Evolutionary conservation across 1,284 basidiomycete species (phyloP).

Genomic region (Ceratobasidium theobromae): DNA sequence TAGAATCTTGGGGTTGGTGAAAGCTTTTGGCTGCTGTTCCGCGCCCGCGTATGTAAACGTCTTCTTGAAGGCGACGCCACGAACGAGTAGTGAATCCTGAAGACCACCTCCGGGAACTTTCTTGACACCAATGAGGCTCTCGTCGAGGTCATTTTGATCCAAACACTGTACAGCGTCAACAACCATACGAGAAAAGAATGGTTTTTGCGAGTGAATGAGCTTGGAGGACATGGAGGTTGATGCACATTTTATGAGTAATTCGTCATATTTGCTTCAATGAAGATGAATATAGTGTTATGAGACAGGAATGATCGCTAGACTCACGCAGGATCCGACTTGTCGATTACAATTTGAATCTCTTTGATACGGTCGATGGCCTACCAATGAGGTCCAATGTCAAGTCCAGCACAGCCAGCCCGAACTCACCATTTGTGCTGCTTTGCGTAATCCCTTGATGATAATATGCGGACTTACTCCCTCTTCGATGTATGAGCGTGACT

Average conservation of each 20-base stretch:
- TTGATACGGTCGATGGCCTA: constrained; percentile 87
- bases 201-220: constrained; percentile 97
- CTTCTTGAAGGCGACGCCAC: constrained; percentile 98
- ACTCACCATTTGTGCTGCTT: constrained; percentile 82
- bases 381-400: constrained; percentile 25
- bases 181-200: constrained; percentile 99
- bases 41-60: constrained; percentile 99
- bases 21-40: constrained; percentile 97
- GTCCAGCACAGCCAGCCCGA: constrained; percentile 10
- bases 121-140: constrained; percentile 96
- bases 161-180: constrained; percentile 94
- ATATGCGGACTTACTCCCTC: constrained; percentile 97
- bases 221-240: constrained; percentile 99
- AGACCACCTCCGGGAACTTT: constrained; percentile 99
- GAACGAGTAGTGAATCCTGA: constrained; percentile 89
- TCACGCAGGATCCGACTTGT: constrained; percentile 87
- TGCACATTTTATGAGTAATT: constrained; percentile 93
- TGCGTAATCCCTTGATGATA: constrained; percentile 95
- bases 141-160: constrained; percentile 92
- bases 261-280: constrained; percentile 93
- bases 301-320: constrained; percentile 42
- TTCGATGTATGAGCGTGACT: constrained; percentile 89
- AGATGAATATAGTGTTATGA: neutral
- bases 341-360: constrained; percentile 86
- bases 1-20: constrained; percentile 85